A percentile compares a stretch with the other conserved stretches of the same genome.
These are phyloP conservation scores for Neurospora sp. DNA, from an alignment of 495 filamentous ascomycete genomes.

Conservation along the genomic window DNA sequence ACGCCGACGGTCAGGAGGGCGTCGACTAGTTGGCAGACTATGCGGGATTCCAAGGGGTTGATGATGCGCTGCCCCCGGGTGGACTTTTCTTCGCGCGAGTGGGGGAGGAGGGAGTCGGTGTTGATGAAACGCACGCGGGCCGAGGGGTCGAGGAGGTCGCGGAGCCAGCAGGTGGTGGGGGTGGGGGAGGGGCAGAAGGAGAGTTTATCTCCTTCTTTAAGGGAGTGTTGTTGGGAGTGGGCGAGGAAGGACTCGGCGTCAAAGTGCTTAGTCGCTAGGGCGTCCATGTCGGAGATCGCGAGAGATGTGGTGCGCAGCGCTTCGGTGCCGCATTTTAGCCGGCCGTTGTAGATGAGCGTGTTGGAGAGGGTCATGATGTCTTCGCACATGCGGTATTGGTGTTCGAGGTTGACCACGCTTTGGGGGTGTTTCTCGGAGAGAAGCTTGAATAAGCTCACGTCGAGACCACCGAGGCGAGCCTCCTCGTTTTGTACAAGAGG, in stretches of 20 bases:
- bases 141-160: conserved; percentile 57
- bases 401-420: conserved; percentile 81
- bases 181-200: conserved; percentile 44
- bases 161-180: conserved; percentile 65
- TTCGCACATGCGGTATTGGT: conserved; percentile 96
- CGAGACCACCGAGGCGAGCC: conserved; percentile 75
- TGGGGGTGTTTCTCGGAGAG: conserved; percentile 79
- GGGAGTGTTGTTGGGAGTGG: conserved; percentile 2
- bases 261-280: conserved; percentile 48
- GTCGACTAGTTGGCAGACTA: conserved; percentile 71
- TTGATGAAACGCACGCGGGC: conserved; percentile 77
- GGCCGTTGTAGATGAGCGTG: conserved; percentile 81
- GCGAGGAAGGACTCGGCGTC: conserved; percentile 29
- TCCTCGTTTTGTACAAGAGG: conserved; percentile 89
- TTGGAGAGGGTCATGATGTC: conserved; percentile 94
- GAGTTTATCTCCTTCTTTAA: not conserved
- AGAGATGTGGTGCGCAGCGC: conserved; percentile 60
- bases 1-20: conserved; percentile 66
- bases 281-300: conserved; percentile 38
- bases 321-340: conserved; percentile 78
- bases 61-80: conserved; percentile 73
- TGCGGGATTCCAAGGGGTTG: conserved; percentile 67
- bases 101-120: conserved; percentile 65
- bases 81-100: conserved; percentile 47
- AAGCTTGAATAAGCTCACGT: conserved; percentile 86